Conservation (phyloP, 2,329 filamentous ascomycete species). For the Diaporthe vaccinii region DNA sequence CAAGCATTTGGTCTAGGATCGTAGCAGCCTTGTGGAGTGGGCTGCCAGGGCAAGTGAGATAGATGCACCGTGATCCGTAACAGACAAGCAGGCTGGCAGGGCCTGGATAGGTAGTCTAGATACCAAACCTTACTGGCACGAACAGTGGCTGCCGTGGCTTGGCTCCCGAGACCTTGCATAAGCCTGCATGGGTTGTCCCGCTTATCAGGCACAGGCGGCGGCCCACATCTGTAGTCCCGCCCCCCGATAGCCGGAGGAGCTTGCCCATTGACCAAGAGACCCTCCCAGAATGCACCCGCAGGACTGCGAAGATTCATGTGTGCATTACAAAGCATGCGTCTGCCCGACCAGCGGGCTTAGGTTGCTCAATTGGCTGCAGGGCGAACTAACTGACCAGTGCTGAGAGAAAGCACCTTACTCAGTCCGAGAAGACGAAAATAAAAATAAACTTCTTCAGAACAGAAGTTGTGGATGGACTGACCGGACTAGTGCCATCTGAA, state of each 20-base stretch:
- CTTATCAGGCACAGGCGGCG: constrained; percentile 26
- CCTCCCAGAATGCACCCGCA: constrained; percentile 15
- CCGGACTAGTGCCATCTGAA: constrained; percentile 8
- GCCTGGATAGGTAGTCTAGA: not conserved
- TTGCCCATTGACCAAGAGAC: constrained; percentile 5
- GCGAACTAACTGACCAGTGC: not conserved
- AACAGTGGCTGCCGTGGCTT: not conserved
- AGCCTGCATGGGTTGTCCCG: constrained; percentile 25
- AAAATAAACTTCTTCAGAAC: not conserved
- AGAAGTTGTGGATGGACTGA: not conserved
- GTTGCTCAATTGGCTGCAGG: constrained; percentile 11
- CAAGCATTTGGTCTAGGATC: not conserved
- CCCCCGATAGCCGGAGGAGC: constrained; percentile 23
- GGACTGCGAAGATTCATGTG: constrained; percentile 9
- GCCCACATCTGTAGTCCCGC: constrained; percentile 11
- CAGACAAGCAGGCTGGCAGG: not conserved
- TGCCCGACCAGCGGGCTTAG: constrained; percentile 6
- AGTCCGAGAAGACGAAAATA: not conserved
- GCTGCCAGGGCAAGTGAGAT: not conserved
- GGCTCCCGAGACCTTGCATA: constrained; percentile 28
- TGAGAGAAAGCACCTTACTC: not conserved
- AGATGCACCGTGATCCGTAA: not conserved
- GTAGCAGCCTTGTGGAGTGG: constrained; percentile 3
- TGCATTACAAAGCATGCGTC: constrained; percentile 31
- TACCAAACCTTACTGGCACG: not conserved